A percentile compares a stretch with the other conserved stretches of the same genome.
These are phyloP conservation scores for Eucalyptus rudis DNA, from an alignment of 345 rosid genomes.

Conservation along the genomic window DNA sequence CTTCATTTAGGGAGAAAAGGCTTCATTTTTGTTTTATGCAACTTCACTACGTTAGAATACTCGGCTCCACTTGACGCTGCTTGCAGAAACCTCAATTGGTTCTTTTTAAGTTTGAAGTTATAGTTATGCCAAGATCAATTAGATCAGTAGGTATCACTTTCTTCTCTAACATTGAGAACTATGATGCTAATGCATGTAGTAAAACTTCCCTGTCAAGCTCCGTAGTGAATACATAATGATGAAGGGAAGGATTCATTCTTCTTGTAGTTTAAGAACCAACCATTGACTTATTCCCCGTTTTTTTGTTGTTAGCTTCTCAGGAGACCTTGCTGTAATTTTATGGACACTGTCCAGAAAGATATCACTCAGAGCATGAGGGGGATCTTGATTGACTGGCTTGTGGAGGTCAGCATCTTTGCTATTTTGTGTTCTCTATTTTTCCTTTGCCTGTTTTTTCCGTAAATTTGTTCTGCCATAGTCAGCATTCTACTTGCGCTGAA, in stretches of 20 bases:
- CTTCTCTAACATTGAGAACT: background rate
- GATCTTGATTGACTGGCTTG: constrained; percentile 94
- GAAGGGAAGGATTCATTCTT: background rate
- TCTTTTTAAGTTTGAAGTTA: background rate
- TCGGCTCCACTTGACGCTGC: background rate
- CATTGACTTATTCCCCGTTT: background rate
- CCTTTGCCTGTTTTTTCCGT: background rate
- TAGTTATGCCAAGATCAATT: background rate
- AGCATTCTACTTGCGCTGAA: background rate
- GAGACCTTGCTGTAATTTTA: constrained; percentile 44
- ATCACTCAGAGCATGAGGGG: constrained; percentile 82
- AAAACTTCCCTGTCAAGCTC: background rate
- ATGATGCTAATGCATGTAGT: background rate
- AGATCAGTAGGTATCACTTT: background rate
- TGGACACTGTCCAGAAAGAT: constrained; percentile 66
- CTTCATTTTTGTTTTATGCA: background rate
- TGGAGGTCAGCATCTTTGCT: constrained; percentile 53
- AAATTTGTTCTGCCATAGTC: background rate
- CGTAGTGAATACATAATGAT: background rate
- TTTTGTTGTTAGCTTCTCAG: constrained; percentile 36
- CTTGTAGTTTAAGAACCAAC: background rate
- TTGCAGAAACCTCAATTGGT: background rate
- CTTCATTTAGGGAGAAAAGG: background rate
- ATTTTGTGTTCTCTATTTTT: background rate
- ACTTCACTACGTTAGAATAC: background rate